These are phyloP conservation scores for Trametes villosa DNA, from an alignment of 768 basidiomycete species.

Conservation along the genomic window DNA sequence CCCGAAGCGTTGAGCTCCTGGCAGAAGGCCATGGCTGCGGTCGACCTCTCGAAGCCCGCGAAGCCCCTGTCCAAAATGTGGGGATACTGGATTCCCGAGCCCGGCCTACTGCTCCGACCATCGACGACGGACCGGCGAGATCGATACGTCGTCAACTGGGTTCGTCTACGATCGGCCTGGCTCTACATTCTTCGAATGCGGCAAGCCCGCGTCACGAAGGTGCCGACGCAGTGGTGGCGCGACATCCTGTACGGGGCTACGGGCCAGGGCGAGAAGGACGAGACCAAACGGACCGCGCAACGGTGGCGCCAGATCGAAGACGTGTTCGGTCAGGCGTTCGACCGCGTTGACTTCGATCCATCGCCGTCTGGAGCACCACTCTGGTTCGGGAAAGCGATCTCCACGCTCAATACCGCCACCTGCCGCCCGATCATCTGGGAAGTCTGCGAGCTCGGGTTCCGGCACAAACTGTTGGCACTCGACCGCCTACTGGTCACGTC, in stretches of 20 bases:
- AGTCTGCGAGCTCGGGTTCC: not conserved
- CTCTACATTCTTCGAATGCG: not conserved
- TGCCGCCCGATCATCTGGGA: not conserved
- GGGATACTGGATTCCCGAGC: conserved; percentile 8
- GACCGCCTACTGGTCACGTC: not conserved
- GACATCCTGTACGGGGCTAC: conserved; percentile 3
- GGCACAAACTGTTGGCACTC: not conserved
- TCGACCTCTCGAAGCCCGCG: not conserved
- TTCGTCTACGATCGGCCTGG: not conserved
- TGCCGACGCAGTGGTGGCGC: conserved; percentile 1
- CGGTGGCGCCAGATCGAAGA: not conserved
- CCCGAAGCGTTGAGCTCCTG: not conserved
- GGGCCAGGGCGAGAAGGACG: not conserved
- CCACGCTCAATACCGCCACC: not conserved
- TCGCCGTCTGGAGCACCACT: not conserved
- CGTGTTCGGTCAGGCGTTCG: not conserved
- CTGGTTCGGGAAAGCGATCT: not conserved
- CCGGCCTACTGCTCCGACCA: not conserved
- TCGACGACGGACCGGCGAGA: not conserved
- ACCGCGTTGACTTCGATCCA: not conserved
- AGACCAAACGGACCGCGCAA: not conserved
- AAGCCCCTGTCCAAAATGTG: not conserved
- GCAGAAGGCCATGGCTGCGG: not conserved
- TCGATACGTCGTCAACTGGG: conserved; percentile 1
- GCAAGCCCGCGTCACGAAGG: not conserved